phyloP scores from a whole-genome alignment of 345 rosid genomes.

The Combretum micranthum region DNA sequence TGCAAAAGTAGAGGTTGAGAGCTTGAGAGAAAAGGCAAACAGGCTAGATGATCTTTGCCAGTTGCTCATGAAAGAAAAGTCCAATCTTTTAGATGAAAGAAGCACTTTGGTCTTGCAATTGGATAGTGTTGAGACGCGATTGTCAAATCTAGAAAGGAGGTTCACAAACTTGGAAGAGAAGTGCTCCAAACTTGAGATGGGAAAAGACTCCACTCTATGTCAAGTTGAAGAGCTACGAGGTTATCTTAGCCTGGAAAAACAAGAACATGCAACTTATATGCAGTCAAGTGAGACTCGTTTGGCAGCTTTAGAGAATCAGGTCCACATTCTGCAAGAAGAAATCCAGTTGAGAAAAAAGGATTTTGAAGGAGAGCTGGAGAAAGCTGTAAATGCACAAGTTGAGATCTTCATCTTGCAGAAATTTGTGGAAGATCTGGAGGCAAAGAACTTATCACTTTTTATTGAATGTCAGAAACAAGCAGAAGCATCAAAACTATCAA shows the following conservation, averaged over 20 bases:
- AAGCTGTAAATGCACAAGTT: constrained; percentile 70
- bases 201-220: constrained; percentile 44
- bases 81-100: constrained; percentile 46
- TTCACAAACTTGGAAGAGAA: constrained; percentile 59
- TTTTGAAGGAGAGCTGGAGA: constrained; percentile 85
- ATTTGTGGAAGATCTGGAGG: constrained; percentile 64
- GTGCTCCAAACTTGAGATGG: constrained; percentile 57
- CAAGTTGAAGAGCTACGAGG: constrained; percentile 62
- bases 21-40: constrained; percentile 53
- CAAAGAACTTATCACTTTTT: constrained; percentile 53
- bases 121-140: constrained; percentile 53
- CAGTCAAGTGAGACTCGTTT: constrained; percentile 59
- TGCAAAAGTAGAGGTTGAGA: constrained; percentile 73
- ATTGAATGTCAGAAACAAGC: constrained; percentile 69
- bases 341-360: constrained; percentile 59
- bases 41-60: constrained; percentile 65
- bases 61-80: constrained; percentile 66
- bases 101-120: constrained; percentile 46
- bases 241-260: constrained; percentile 52
- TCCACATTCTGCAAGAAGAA: constrained; percentile 60
- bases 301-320: constrained; percentile 60
- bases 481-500: constrained; percentile 64
- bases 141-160: constrained; percentile 54
- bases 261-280: constrained; percentile 41
- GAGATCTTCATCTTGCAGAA: constrained; percentile 74